These are phyloP conservation scores for Rhypophila decipiens DNA, from an alignment of 495 filamentous ascomycete species.

Conservation along the genomic window DNA sequence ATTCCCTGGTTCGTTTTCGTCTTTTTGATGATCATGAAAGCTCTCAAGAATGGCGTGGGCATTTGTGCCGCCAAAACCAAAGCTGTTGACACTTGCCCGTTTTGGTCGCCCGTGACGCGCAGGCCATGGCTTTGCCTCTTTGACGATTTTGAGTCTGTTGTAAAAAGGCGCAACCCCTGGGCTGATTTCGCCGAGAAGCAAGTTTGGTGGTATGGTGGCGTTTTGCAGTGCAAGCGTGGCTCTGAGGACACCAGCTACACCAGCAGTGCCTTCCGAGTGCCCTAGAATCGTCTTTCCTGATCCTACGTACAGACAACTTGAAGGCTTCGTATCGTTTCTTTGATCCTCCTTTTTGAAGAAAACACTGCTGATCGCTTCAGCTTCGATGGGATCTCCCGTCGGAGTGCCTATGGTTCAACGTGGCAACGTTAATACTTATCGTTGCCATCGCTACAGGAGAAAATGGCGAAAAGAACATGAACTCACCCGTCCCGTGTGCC, in stretches of 20 bases:
- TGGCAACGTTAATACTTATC: too few species aligned
- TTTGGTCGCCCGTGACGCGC: background rate
- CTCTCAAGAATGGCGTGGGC: slow-evolving; percentile 35
- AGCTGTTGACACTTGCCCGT: slow-evolving; percentile 15
- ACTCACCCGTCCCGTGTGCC: slow-evolving; percentile 33
- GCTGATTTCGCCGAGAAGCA: background rate
- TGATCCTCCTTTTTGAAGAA: too few species aligned
- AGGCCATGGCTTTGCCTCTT: slow-evolving; percentile 11
- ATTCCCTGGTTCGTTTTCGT: too few species aligned
- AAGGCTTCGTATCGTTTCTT: too few species aligned
- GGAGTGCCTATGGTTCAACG: slow-evolving; percentile 52
- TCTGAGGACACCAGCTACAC: slow-evolving; percentile 49
- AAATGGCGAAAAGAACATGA: too few species aligned
- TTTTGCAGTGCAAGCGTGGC: slow-evolving; percentile 33
- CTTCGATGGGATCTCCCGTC: slow-evolving; percentile 47
- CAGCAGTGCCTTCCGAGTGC: slow-evolving; percentile 46
- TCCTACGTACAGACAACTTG: slow-evolving; percentile 23
- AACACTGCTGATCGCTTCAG: slow-evolving; percentile 45
- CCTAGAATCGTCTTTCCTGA: slow-evolving; percentile 53
- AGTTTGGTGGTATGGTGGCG: slow-evolving; percentile 35
- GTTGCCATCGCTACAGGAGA: too few species aligned
- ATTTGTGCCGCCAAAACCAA: slow-evolving; percentile 38
- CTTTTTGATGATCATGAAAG: background rate
- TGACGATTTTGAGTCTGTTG: slow-evolving; percentile 4
- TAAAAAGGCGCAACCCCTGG: background rate